Evolutionary conservation across 805 yeast species (phyloP).

Genomic region (Spathaspora boniae): DNA sequence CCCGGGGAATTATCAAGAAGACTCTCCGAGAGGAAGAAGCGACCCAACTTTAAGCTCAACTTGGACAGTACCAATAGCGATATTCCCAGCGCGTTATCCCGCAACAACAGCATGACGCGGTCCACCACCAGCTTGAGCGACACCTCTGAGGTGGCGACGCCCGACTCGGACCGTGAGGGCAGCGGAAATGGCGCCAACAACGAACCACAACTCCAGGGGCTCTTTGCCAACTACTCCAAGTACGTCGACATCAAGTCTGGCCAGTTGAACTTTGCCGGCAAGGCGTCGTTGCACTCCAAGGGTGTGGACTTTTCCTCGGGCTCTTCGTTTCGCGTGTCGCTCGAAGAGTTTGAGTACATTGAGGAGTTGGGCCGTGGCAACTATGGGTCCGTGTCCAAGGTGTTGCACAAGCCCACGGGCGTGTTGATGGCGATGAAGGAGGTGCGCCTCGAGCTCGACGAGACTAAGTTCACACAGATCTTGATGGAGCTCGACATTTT

Average conservation of each 20-base stretch:
- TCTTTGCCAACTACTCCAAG: constrained; percentile 80
- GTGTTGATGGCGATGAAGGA: constrained; percentile 97
- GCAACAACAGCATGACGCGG: constrained; percentile 6
- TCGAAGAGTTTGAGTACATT: constrained; percentile 77
- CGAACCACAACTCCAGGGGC: constrained; percentile 45
- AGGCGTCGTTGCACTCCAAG: constrained; percentile 84
- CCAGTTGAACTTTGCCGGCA: constrained; percentile 86
- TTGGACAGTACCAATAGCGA: constrained; percentile 15
- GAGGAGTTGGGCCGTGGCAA: constrained; percentile 95
- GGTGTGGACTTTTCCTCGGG: constrained; percentile 93
- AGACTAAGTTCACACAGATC: constrained; percentile 88
- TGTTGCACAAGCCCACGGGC: constrained; percentile 87
- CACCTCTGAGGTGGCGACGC: constrained; percentile 3
- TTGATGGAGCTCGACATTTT: constrained; percentile 93
- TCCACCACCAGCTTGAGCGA: not conserved
- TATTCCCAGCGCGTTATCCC: constrained; percentile 3
- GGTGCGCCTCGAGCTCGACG: constrained; percentile 88
- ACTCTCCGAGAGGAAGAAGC: constrained; percentile 36
- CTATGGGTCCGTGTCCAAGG: constrained; percentile 94
- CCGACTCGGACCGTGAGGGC: constrained; percentile 4
- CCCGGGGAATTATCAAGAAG: constrained; percentile 36
- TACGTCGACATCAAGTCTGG: constrained; percentile 93
- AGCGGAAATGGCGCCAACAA: no score
- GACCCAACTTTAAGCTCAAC: constrained; percentile 37
- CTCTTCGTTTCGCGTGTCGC: constrained; percentile 76